Conservation (phyloP, 108 stramenopile genomes). For the Discostella stelligeroides region DNA sequence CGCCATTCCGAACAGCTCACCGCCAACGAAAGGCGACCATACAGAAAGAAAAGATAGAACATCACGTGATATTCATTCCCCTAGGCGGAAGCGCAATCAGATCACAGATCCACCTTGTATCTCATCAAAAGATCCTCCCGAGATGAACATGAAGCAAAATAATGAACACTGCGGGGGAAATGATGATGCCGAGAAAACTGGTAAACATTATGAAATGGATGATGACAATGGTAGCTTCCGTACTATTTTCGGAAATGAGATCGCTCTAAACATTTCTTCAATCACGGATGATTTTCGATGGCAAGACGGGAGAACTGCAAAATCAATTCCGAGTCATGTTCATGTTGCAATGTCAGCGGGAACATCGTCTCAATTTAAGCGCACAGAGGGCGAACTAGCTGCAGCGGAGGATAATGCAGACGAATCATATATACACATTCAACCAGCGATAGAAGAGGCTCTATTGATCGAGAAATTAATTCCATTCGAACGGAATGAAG, state of each 20-base stretch:
- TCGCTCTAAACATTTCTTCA: constrained; percentile 1
- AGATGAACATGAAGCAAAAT: not conserved
- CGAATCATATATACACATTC: too few species aligned
- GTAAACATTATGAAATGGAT: not conserved
- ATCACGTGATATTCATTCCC: not conserved
- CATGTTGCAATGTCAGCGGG: not conserved
- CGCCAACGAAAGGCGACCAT: not conserved
- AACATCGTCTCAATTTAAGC: too few species aligned
- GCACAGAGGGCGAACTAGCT: too few species aligned
- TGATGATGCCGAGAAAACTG: not conserved
- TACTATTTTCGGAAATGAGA: constrained; percentile 8
- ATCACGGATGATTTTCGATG: constrained; percentile 6
- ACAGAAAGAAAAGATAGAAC: not conserved
- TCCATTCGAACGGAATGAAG: too few species aligned
- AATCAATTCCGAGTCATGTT: constrained; percentile 1
- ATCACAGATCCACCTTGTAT: constrained; percentile 22
- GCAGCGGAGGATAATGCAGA: too few species aligned
- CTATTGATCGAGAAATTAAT: too few species aligned
- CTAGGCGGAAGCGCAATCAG: constrained; percentile 5
- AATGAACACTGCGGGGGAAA: not conserved
- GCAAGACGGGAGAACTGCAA: not conserved
- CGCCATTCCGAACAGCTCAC: too few species aligned
- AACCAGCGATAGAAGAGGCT: too few species aligned
- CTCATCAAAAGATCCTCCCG: constrained; percentile 20
- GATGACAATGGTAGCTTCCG: not conserved